Conservation (phyloP, 179 eudicot species). For the Drosera spatulata region DNA sequence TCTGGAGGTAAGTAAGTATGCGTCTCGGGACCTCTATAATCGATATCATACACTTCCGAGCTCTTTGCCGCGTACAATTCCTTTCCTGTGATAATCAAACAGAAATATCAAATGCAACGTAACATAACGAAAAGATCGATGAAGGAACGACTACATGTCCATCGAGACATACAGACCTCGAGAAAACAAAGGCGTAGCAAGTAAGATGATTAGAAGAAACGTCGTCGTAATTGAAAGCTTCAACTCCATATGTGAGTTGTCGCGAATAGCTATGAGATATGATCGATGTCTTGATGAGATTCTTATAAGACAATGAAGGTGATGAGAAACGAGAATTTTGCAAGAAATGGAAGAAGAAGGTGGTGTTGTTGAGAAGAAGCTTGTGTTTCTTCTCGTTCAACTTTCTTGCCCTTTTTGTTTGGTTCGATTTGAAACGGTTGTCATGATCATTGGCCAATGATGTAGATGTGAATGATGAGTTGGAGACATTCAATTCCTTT, state of each 20-base stretch:
- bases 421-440: neutral
- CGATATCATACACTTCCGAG: constrained; percentile 45
- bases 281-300: too few relatives aligned
- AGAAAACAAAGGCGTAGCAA: neutral
- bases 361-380: too few relatives aligned
- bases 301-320: too few relatives aligned
- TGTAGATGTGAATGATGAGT: neutral
- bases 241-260: neutral
- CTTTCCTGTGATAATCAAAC: neutral
- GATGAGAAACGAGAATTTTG: too few relatives aligned
- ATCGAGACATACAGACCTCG: neutral
- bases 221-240: neutral
- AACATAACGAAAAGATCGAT: neutral
- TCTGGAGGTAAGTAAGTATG: constrained; percentile 55
- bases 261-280: too few relatives aligned
- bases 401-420: too few relatives aligned
- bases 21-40: constrained; percentile 72
- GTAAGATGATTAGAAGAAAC: neutral
- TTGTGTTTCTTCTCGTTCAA: too few relatives aligned
- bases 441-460: neutral
- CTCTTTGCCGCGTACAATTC: neutral
- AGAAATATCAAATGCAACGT: neutral
- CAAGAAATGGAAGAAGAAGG: too few relatives aligned
- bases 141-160: neutral
- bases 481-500: neutral